Percentiles rank a stretch among this genome's conserved stretches.
These are phyloP conservation scores for Xylaria sp. DNA, from an alignment of 2,329 filamentous ascomycete genomes.

Conservation along the genomic window DNA sequence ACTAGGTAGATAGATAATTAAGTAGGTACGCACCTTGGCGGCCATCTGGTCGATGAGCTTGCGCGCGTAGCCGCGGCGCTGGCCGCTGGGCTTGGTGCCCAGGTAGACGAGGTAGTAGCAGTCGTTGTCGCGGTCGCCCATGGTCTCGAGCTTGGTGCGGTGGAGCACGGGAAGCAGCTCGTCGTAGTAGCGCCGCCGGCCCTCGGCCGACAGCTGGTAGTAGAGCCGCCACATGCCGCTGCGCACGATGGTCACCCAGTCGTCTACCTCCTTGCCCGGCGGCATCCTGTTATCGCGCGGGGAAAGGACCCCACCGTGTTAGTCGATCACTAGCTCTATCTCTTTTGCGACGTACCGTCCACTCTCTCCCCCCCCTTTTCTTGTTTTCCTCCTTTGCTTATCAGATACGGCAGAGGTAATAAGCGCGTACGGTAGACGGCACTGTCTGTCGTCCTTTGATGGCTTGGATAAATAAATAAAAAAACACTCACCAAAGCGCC, in stretches of 20 bases:
- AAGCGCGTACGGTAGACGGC: neutral
- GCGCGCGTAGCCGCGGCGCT: conserved; percentile 72
- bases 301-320: conserved; percentile 10
- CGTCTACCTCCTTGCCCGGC: conserved; percentile 73
- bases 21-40: conserved; percentile 50
- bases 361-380: neutral
- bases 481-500: conserved; percentile 75
- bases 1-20: no score
- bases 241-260: conserved; percentile 70
- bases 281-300: conserved; percentile 63
- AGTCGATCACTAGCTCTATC: conserved; percentile 7
- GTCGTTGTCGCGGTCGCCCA: conserved; percentile 67
- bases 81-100: conserved; percentile 71
- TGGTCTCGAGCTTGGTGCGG: conserved; percentile 68
- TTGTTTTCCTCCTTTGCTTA: conserved; percentile 1
- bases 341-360: neutral
- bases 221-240: conserved; percentile 78
- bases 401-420: conserved; percentile 17
- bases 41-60: conserved; percentile 74
- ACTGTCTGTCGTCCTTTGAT: neutral
- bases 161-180: conserved; percentile 78
- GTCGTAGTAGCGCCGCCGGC: conserved; percentile 72
- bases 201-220: conserved; percentile 74
- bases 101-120: conserved; percentile 85
- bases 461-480: no score